Evolutionary conservation across 257 asterid species (phyloP).

Genomic region (Scutellaria minor): DNA sequence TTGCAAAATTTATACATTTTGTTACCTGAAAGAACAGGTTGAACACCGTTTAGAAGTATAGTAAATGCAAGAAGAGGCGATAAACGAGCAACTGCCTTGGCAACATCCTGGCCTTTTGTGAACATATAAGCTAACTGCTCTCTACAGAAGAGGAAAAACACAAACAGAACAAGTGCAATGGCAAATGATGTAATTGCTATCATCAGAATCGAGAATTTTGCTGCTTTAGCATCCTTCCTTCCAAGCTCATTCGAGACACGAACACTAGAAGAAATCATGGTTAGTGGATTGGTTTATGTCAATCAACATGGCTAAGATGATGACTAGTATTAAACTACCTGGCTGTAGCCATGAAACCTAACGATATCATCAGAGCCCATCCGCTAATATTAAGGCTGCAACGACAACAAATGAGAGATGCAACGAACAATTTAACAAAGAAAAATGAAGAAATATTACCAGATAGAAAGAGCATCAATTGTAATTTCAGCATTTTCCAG

Average conservation of each 20-base stretch:
- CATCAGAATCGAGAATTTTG: constrained; percentile 48
- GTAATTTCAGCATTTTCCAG: constrained; percentile 64
- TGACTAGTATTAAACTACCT: constrained; percentile 44
- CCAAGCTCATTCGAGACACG: constrained; percentile 79
- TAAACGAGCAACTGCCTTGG: constrained; percentile 46
- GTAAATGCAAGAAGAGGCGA: constrained; percentile 66
- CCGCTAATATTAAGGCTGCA: constrained; percentile 71
- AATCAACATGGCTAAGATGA: not conserved
- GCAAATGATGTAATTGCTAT: constrained; percentile 49
- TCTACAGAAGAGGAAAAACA: constrained; percentile 53
- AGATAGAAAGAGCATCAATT: constrained; percentile 70
- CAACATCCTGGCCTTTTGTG: constrained; percentile 50
- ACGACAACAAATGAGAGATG: not conserved
- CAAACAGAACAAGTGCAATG: constrained; percentile 48
- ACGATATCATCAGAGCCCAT: constrained; percentile 71
- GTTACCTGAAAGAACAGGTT: constrained; percentile 66
- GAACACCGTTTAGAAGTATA: constrained; percentile 57
- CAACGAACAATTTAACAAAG: not conserved
- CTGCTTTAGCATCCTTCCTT: constrained; percentile 52
- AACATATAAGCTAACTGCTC: constrained; percentile 58
- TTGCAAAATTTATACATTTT: not conserved
- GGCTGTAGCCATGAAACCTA: constrained; percentile 69
- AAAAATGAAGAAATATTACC: constrained; percentile 42
- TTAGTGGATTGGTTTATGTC: not conserved
- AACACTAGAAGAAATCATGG: constrained; percentile 42